These are phyloP conservation scores for Penicillium brasilianum DNA, from an alignment of 2,329 filamentous ascomycete genomes.

Conservation along the genomic window DNA sequence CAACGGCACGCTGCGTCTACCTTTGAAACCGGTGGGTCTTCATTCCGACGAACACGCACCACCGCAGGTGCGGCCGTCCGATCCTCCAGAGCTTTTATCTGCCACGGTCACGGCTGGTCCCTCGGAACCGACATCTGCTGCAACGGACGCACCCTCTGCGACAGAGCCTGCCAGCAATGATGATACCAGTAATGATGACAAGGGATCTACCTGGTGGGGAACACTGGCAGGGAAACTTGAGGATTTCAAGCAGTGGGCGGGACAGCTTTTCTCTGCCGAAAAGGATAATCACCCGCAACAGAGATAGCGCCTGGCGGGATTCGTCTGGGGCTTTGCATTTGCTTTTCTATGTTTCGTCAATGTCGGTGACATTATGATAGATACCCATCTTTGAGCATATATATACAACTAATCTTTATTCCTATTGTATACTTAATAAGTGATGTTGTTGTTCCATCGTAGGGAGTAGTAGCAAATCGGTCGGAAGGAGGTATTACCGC, in stretches of 20 bases:
- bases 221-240: constrained; percentile 43
- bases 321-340: not conserved
- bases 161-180: constrained; percentile 27
- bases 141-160: constrained; percentile 17
- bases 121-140: constrained; percentile 12
- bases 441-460: too few relatives aligned
- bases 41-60: constrained; percentile 49
- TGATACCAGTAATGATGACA: constrained; percentile 30
- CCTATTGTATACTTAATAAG: not conserved
- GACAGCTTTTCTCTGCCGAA: constrained; percentile 37
- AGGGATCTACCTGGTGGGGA: constrained; percentile 39
- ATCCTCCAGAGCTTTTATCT: constrained; percentile 37
- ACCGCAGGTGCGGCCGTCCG: constrained; percentile 37
- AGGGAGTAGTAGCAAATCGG: too few relatives aligned
- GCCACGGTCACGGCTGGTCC: constrained; percentile 9
- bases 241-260: constrained; percentile 44
- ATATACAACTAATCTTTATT: not conserved
- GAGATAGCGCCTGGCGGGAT: not conserved
- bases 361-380: constrained; percentile 20
- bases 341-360: not conserved
- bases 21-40: constrained; percentile 50
- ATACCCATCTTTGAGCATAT: constrained; percentile 23
- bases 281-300: constrained; percentile 34
- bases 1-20: constrained; percentile 76
- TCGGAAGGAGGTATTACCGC: too few relatives aligned